These are phyloP conservation scores for Eutypella sp. DNA, from an alignment of 2,329 filamentous ascomycete genomes.

Conservation along the genomic window DNA sequence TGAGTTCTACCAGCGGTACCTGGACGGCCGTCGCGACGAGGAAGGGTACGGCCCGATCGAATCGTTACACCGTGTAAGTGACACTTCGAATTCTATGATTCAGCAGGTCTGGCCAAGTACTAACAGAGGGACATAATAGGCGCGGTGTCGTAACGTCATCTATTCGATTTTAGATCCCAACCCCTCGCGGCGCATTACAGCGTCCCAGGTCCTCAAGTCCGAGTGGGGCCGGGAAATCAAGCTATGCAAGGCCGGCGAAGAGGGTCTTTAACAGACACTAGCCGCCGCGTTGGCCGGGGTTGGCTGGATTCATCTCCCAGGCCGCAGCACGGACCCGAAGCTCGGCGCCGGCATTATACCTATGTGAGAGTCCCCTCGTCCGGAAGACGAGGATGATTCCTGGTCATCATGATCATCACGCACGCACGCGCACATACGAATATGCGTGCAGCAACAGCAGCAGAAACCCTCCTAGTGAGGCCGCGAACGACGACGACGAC, in stretches of 20 bases:
- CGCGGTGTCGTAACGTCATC: constrained; percentile 95
- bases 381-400: not conserved
- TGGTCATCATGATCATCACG: too few relatives aligned
- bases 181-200: constrained; percentile 84
- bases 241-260: constrained; percentile 92
- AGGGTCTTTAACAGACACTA: constrained; percentile 68
- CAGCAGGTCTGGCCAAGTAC: constrained; percentile 3
- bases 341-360: not conserved
- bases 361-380: not conserved
- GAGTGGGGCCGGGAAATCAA: constrained; percentile 99
- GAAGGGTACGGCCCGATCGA: constrained; percentile 96
- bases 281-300: not conserved
- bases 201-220: constrained; percentile 93
- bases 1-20: constrained; percentile 92
- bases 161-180: constrained; percentile 98
- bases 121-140: constrained; percentile 48
- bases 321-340: not conserved
- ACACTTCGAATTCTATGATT: not conserved
- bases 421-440: not conserved
- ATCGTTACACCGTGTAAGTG: constrained; percentile 83
- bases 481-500: too few relatives aligned
- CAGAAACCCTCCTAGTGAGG: too few relatives aligned
- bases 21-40: constrained; percentile 88
- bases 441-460: too few relatives aligned
- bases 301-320: not conserved